Conservation (phyloP, 495 filamentous ascomycete genomes). For the Daldinia grandis region DNA sequence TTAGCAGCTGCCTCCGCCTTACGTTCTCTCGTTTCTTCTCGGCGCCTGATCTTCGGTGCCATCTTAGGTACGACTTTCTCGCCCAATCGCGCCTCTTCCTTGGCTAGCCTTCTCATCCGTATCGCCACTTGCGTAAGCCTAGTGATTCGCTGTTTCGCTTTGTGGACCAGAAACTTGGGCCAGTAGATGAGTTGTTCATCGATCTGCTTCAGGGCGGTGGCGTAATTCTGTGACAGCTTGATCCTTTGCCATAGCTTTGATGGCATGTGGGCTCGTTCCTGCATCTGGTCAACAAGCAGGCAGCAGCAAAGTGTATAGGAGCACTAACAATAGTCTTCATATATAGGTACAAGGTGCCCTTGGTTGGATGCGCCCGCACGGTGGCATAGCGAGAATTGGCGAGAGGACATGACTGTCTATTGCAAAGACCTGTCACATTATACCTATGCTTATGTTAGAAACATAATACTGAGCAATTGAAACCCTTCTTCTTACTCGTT, state of each 20-base stretch:
- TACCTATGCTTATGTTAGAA: slow-evolving; percentile 12
- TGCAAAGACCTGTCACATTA: slow-evolving; percentile 90
- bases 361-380: slow-evolving; percentile 80
- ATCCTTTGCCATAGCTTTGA: slow-evolving; percentile 95
- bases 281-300: background rate
- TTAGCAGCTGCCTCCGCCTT: slow-evolving; percentile 95
- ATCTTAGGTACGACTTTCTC: slow-evolving; percentile 89
- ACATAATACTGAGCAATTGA: background rate
- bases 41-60: slow-evolving; percentile 88
- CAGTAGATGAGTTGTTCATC: slow-evolving; percentile 92
- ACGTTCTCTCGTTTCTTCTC: slow-evolving; percentile 90
- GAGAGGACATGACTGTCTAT: slow-evolving; percentile 91
- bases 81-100: slow-evolving; percentile 89
- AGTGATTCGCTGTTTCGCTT: slow-evolving; percentile 95
- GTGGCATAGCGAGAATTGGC: slow-evolving; percentile 97
- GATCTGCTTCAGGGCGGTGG: slow-evolving; percentile 84
- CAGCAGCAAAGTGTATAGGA: background rate
- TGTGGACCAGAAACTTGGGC: slow-evolving; percentile 94
- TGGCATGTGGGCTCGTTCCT: slow-evolving; percentile 87
- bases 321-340: slow-evolving; percentile 79
- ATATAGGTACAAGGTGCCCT: slow-evolving; percentile 90
- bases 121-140: slow-evolving; percentile 92
- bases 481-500: slow-evolving; percentile 74
- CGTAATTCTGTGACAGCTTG: slow-evolving; percentile 88
- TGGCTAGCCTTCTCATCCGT: slow-evolving; percentile 80